These are phyloP conservation scores for Leishmania tropica DNA, from an alignment of 208 protist species.

Conservation along the genomic window DNA sequence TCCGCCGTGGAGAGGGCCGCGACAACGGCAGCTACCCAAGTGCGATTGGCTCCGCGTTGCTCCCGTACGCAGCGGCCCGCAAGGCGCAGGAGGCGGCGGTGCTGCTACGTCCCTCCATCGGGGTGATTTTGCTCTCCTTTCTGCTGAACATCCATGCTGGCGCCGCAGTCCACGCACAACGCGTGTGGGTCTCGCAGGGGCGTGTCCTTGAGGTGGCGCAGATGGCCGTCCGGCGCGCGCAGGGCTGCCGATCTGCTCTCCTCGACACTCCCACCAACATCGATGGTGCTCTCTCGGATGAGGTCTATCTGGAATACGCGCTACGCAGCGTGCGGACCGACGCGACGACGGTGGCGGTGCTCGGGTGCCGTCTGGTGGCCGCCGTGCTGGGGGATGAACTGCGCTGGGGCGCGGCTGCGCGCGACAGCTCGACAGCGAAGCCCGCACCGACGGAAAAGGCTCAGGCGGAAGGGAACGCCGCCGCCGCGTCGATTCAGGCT, in stretches of 20 bases:
- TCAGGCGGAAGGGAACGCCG: conserved; percentile 2
- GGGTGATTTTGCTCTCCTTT: conserved; percentile 54
- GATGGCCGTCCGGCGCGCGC: conserved; percentile 39
- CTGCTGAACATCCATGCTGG: conserved; percentile 46
- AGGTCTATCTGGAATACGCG: conserved; percentile 74
- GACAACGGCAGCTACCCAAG: not conserved
- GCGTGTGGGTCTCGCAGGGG: conserved; percentile 38
- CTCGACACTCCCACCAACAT: conserved; percentile 63
- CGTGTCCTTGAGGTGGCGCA: conserved; percentile 30
- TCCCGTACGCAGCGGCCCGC: conserved; percentile 34
- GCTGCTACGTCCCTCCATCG: conserved; percentile 56
- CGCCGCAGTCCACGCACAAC: conserved; percentile 20
- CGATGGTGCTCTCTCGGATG: conserved; percentile 73
- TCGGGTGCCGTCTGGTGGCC: conserved; percentile 71
- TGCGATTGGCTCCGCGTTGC: conserved; percentile 15
- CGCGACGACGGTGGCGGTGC: conserved; percentile 49
- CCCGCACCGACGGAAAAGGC: conserved; percentile 10
- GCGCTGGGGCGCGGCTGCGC: conserved; percentile 14
- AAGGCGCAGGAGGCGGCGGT: conserved; percentile 38
- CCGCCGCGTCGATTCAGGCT: conserved; percentile 14
- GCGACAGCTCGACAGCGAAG: not conserved
- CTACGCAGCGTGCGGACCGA: conserved; percentile 54
- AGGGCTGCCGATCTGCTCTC: conserved; percentile 44
- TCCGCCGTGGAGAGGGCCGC: not conserved
- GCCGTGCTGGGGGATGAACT: conserved; percentile 46